These are phyloP conservation scores for Leonotis leonurus DNA, from an alignment of 257 asterid genomes.

Conservation along the genomic window DNA sequence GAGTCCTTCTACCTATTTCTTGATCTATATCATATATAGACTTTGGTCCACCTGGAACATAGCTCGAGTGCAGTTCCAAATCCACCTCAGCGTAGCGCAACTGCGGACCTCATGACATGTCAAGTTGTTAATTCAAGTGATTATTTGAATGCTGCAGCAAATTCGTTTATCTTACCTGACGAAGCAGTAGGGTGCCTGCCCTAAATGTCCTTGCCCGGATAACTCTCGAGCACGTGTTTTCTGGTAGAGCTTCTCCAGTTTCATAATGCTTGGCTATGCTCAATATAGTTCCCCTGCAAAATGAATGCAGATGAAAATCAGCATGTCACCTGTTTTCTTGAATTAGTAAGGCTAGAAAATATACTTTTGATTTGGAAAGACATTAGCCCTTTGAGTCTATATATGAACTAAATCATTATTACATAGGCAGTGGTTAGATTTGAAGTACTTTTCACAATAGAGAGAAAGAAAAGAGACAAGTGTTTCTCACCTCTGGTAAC, in stretches of 20 bases:
- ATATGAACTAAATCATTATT: no score
- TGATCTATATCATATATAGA: conserved; percentile 57
- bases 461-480: background rate
- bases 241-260: conserved; percentile 65
- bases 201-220: conserved; percentile 74
- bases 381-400: background rate
- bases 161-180: conserved; percentile 41
- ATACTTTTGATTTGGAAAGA: background rate
- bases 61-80: conserved; percentile 59
- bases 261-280: conserved; percentile 71
- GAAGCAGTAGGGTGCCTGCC: conserved; percentile 69
- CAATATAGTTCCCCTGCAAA: conserved; percentile 59
- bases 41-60: conserved; percentile 58
- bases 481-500: conserved; percentile 70
- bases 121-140: background rate
- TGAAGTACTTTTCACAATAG: no score
- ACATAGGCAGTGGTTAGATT: no score
- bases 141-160: background rate
- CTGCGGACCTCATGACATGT: conserved; percentile 47
- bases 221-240: conserved; percentile 51
- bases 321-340: background rate
- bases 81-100: conserved; percentile 60
- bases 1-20: conserved; percentile 48
- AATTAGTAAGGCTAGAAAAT: background rate
- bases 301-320: background rate